These are phyloP conservation scores for Sonneratia caseolaris DNA, from an alignment of 345 rosid species.

Conservation along the genomic window DNA sequence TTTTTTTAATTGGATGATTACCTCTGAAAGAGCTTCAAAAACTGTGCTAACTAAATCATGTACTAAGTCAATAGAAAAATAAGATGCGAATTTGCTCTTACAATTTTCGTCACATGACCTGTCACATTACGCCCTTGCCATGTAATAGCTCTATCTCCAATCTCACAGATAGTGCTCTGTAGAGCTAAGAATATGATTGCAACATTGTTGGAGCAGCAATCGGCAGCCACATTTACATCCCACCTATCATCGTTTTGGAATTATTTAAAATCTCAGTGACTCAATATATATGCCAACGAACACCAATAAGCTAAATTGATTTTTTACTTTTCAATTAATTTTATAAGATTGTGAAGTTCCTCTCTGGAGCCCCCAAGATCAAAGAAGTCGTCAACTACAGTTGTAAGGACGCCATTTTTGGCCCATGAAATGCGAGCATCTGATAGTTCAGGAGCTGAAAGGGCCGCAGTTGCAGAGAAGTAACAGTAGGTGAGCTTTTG, in stretches of 20 bases:
- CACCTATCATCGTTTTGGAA: conserved; percentile 33
- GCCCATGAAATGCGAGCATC: conserved; percentile 94
- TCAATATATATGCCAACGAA: not conserved
- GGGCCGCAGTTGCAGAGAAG: conserved; percentile 72
- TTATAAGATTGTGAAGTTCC: conserved; percentile 56
- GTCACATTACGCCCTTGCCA: conserved; percentile 60
- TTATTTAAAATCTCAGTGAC: not conserved
- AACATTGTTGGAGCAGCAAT: conserved; percentile 63
- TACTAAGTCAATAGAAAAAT: not conserved
- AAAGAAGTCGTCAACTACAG: conserved; percentile 80
- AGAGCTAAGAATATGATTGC: conserved; percentile 68
- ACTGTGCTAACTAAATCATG: not conserved
- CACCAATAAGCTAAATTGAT: not conserved
- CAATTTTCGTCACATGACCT: conserved; percentile 43
- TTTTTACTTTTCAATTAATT: conserved; percentile 54
- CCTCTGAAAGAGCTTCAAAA: too few relatives aligned
- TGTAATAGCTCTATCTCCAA: conserved; percentile 43
- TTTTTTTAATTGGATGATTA: not conserved
- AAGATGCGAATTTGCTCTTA: conserved; percentile 17
- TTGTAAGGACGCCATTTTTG: conserved; percentile 75
- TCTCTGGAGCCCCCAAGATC: conserved; percentile 79
- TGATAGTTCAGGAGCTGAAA: conserved; percentile 51
- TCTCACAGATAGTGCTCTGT: conserved; percentile 54
- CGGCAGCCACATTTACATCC: conserved; percentile 36
- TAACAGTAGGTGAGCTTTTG: conserved; percentile 73